Base-by-base conservation (phyloP, 495 filamentous ascomycete species). In the Trichoderma parareesei region DNA sequence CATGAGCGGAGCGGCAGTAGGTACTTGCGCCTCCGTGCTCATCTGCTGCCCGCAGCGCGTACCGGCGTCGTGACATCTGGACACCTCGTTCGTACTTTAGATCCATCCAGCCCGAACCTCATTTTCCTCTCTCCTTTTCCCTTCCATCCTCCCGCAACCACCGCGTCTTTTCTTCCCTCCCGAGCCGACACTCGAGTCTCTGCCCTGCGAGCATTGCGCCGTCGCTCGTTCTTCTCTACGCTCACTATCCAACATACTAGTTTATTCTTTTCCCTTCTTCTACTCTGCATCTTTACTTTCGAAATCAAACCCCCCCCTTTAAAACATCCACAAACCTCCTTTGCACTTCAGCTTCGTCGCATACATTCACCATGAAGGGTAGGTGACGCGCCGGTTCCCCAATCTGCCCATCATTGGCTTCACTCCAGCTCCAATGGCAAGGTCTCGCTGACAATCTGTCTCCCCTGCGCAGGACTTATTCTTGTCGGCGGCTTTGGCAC, bases 401-500 rank as follows among this genome's bases (percentile, higher is more conserved):
- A 27, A 27, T 27, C 27, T 27, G 40, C 48, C 59, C 9, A 13
- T 11, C 57, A 60, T 16, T 13, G 37, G 10, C 16, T 14, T 18
- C 40, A 38, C 61, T 38, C 38, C 37, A 37, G 14, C 40, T 35
- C 57, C 48, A 59, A 43, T 40, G 33, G 61, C 42, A 46, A 27
- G 27, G 2, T 27, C 27, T 27, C 27, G 27, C 27, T n/a, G n/a
- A 42, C 61, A 48, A 48, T 48, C 61, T 48, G 3, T 37, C 14
- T 27, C 41, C 13, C 43, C 61, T 10, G 18, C 18, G 53, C 27
- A 63, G 61, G 61, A 63, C 87, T 98, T 73, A 98, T 98, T 88
- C 93, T 98, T 74, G 94, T 98, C 78, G 94, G 94, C 82, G 94
- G 94, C 74, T 98, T 98, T 79, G 94, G 94, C 75, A 98, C 94